Evolutionary conservation across 805 yeast species (phyloP), one percentile per base, ranked within the genome.

Genomic region (Cyberlindnera veronae): DNA sequence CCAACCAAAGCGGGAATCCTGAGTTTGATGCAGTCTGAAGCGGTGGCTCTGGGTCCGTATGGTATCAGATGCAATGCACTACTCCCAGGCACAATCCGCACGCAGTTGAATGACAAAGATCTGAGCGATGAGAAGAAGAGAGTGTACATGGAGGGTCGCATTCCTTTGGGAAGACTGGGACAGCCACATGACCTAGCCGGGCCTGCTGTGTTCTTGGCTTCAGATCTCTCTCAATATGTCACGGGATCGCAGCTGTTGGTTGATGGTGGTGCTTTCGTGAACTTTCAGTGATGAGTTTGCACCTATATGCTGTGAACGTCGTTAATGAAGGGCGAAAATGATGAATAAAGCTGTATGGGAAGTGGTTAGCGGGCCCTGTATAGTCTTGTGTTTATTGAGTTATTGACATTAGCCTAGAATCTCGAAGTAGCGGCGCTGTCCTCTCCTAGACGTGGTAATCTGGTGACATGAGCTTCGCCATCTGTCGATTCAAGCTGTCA

Each of bases 1-100:
- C 72, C 74, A 14, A 67, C 75, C 9, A 70, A 70, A 42, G 73
- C 72, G 13, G 75, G 72, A 14, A 58, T 70, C 30, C 49, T 67
- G 34, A 65, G 70, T 15, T 51, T 70, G 45, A 69, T 68, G 62
- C 74, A 69, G 49, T 62, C 71, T 13, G 58, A 60, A 23, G 74
- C 75, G 2, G 63, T 66, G 42, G 69, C 72, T 2, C 58, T 70
- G 23, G 73, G 73, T 2, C 54, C 63, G 34, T 62, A 65, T 43
- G 70, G 71, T 6, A 69, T 70, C 31, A 55, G 73, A 45, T 66
- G 71, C 41, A 70, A 70, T 48, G 72, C 73, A 13, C 44, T 69
- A n/a, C 52, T 68, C 15, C 75, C 75, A 13, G 75, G 75, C 2
- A 68, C 73, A 1, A 68, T 70, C 37, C 41, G 58, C 33, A 68